A percentile compares a stretch with the other conserved stretches of the same genome.
Evolutionary conservation across 2,329 filamentous ascomycete species (phyloP).

Genomic region (Monosporascus sp.): DNA sequence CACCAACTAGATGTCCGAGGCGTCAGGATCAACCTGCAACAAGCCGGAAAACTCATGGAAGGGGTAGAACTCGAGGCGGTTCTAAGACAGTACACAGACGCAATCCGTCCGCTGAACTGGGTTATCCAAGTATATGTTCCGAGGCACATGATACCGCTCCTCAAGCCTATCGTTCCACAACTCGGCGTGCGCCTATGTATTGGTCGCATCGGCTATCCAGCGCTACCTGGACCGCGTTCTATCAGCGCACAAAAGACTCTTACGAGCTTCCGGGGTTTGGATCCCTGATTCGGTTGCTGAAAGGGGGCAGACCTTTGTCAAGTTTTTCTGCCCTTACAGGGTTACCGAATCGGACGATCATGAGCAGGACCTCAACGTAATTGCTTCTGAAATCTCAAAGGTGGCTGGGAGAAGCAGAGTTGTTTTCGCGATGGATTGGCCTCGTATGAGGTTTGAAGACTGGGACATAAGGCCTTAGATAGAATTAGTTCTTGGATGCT

Average conservation of each 20-base stretch:
- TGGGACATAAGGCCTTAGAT: constrained; percentile 37
- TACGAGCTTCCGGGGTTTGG: constrained; percentile 44
- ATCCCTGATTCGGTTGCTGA: constrained; percentile 41
- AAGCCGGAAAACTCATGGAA: constrained; percentile 38
- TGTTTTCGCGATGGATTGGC: constrained; percentile 60
- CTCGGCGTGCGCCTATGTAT: constrained; percentile 50
- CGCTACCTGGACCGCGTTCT: constrained; percentile 21
- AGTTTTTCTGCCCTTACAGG: constrained; percentile 57
- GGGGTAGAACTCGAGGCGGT: constrained; percentile 33
- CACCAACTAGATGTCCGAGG: constrained; percentile 53
- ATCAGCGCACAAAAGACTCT: constrained; percentile 21
- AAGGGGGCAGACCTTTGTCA: constrained; percentile 47
- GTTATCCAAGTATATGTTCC: constrained; percentile 53
- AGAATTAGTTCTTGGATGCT: constrained; percentile 48
- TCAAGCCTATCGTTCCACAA: constrained; percentile 41
- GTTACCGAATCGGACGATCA: constrained; percentile 38
- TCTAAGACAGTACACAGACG: constrained; percentile 42
- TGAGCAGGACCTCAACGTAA: constrained; percentile 35
- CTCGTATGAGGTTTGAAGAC: constrained; percentile 55
- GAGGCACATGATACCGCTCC: constrained; percentile 40
- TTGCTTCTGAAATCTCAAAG: constrained; percentile 43
- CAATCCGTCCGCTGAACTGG: constrained; percentile 47
- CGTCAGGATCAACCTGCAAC: constrained; percentile 51
- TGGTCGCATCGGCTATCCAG: constrained; percentile 53
- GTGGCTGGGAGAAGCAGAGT: constrained; percentile 33